Base-by-base conservation (phyloP, 768 basidiomycete genomes). In the Rhizopogon vinicolor region DNA sequence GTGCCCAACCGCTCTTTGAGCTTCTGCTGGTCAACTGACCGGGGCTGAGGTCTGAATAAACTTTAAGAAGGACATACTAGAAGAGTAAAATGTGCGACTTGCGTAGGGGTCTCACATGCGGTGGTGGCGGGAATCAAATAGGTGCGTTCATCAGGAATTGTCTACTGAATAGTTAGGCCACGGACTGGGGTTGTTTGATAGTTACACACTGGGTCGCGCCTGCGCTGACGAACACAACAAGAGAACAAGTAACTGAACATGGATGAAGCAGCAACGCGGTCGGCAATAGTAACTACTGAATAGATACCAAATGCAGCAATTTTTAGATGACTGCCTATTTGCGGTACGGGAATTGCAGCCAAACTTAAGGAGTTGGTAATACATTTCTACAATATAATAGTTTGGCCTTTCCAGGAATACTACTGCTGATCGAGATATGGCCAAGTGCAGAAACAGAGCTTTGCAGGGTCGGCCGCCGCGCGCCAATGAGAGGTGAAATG, bases 1-100 rank as follows among this genome's bases (percentile, higher is more conserved):
- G 74, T 69, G 3, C 75, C 72, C 49, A 85, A 68, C 22, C 80
- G 69, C 39, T 80, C 80, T 62, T 78, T 80, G 60, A 82, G 62
- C 41, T 70, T 74, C 51, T 78, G 77, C 40, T 81, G 76, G 65
- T 83, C 78, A 35, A 80, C 55, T n/a, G 72, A 56, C 3, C 66
- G 70, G 49, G 61, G 68, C 52, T 68, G 66, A 28, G 65, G 60
- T 43, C 68, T 70, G 40, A 2, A 0, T 25, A 0, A 12, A 28
- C 33, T 9, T 49, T 58, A 48, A 61, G 63, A 31, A 2, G 39
- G 46, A 29, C n/a, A n/a, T 1, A 35, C 4, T 46, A 3, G 39
- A 10, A 16, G 7, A 7, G 7, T 35, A 12, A 35, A 3, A 18
- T 33, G 25, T 44, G n/a, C 44, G 16, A 62, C 68, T 59, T 37